A percentile compares a stretch with the other conserved stretches of the same genome.
These are phyloP conservation scores for Trichoderma sp. DNA, from an alignment of 2,329 filamentous ascomycete genomes.

Conservation along the genomic window DNA sequence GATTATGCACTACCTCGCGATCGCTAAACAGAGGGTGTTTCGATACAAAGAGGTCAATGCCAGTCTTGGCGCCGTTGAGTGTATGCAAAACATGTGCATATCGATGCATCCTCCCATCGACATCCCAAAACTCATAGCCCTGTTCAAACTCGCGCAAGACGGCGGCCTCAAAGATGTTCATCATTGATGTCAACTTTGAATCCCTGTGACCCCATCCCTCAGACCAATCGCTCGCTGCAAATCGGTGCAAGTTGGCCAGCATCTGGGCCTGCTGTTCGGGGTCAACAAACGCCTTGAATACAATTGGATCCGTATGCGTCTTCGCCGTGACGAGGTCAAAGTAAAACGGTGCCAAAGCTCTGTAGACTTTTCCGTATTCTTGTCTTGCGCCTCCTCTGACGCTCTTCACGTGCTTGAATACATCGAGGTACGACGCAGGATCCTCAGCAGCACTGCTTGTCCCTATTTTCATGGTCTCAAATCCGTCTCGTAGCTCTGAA, in stretches of 20 bases:
- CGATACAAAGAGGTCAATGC: slow-evolving; percentile 82
- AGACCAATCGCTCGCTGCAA: slow-evolving; percentile 79
- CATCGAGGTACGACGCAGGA: slow-evolving; percentile 66
- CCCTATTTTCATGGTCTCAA: slow-evolving; percentile 72
- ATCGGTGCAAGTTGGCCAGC: slow-evolving; percentile 77
- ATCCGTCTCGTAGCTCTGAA: slow-evolving; percentile 63
- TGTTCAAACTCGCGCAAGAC: slow-evolving; percentile 91
- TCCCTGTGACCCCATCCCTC: slow-evolving; percentile 73
- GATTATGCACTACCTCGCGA: slow-evolving; percentile 66
- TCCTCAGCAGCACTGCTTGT: slow-evolving; percentile 57
- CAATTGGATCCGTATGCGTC: slow-evolving; percentile 76
- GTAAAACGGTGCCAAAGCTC: slow-evolving; percentile 87
- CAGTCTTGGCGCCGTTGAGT: slow-evolving; percentile 79
- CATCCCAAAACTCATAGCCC: slow-evolving; percentile 85
- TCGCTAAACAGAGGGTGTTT: slow-evolving; percentile 84
- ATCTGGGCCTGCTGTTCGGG: slow-evolving; percentile 91
- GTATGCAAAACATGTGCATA: slow-evolving; percentile 85
- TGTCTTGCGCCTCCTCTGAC: slow-evolving; percentile 82
- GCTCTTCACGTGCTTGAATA: slow-evolving; percentile 73
- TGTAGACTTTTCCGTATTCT: slow-evolving; percentile 90
- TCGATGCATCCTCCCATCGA: slow-evolving; percentile 83
- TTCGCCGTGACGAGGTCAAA: slow-evolving; percentile 73
- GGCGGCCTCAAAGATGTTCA: slow-evolving; percentile 84
- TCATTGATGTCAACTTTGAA: slow-evolving; percentile 73
- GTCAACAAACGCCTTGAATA: slow-evolving; percentile 86